Evolutionary conservation across 2,329 filamentous ascomycete genomes (phyloP), one percentile per base, ranked within the genome.

Genomic region (Ustulina deusta): DNA sequence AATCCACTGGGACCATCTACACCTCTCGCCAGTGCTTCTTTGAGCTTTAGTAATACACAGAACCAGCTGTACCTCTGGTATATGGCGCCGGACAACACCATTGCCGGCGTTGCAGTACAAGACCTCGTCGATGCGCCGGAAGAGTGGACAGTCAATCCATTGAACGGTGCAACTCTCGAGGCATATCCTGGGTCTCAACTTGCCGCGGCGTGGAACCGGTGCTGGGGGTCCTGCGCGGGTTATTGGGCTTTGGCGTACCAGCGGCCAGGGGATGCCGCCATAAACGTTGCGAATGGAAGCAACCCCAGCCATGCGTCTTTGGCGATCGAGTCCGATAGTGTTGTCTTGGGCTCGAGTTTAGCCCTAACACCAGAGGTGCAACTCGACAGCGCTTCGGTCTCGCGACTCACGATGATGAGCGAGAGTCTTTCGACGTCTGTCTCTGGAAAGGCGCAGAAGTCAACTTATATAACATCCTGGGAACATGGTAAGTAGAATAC

Each of bases 191-290:
- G 73, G 0, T 71, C 72, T 6, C 72, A 73, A n/a, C 61, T 76
- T 11, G 71, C 74, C 1, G 73, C 68, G 4, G 68, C 69, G 52
- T 75, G 72, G 72, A 72, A 74, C 36, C 69, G 72, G 3, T 68
- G 70, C 36, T 72, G 60, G 66, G 51, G 25, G 0, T 27, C 49
- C 10, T 63, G 68, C 15, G 25, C 55, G 4, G 74, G 74, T 2
- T 66, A 58, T 6, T 76, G 70, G 70, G 40, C 70, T 25, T 66
- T 76, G 15, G 74, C 73, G 6, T 76, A 74, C 54, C 74, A 76
- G 67, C 65, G 73, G 7, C 71, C 69, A 2, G 22, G 29, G 10
- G 73, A 74, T 44, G 72, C 69, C 6, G 69, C 67, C 36, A 70
- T 76, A 32, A 72, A 74, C 36, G 71, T 71, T 15, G 73, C 73